Conservation (phyloP, 108 stramenopile genomes). For the Parietichytrium sp. region DNA sequence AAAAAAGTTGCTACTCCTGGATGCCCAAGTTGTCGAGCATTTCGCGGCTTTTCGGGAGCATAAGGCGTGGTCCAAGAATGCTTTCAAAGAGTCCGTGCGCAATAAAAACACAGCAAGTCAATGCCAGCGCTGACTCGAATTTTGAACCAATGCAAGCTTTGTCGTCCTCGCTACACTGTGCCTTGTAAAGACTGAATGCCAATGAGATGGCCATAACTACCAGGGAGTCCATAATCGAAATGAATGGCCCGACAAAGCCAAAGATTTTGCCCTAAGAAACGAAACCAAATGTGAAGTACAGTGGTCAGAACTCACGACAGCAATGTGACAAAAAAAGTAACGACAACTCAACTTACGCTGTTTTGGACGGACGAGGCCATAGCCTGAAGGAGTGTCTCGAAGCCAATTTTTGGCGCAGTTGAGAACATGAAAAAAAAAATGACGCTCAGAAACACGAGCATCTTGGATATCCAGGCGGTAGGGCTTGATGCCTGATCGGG, state of each 20-base stretch:
- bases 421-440: conserved; percentile 26
- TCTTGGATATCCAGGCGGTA: neutral
- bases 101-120: neutral
- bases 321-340: too few species aligned
- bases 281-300: too few species aligned
- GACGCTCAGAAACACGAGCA: conserved; percentile 2
- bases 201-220: conserved; percentile 9
- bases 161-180: neutral
- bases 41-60: neutral
- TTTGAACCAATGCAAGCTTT: neutral
- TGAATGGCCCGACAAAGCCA: neutral
- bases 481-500: neutral
- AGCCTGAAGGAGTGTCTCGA: conserved; percentile 13
- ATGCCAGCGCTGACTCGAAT: neutral
- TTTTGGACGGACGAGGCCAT: neutral
- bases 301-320: too few species aligned
- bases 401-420: conserved; percentile 34
- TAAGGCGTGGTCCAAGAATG: neutral
- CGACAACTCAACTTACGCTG: too few species aligned
- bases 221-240: conserved; percentile 5
- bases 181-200: neutral
- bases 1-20: too few species aligned
- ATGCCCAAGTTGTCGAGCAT: neutral
- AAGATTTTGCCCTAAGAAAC: conserved; percentile 26
- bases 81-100: conserved; percentile 24